Base-by-base conservation (phyloP, 2,329 filamentous ascomycete genomes). In the Arthrobotrys pseudoclavata region DNA sequence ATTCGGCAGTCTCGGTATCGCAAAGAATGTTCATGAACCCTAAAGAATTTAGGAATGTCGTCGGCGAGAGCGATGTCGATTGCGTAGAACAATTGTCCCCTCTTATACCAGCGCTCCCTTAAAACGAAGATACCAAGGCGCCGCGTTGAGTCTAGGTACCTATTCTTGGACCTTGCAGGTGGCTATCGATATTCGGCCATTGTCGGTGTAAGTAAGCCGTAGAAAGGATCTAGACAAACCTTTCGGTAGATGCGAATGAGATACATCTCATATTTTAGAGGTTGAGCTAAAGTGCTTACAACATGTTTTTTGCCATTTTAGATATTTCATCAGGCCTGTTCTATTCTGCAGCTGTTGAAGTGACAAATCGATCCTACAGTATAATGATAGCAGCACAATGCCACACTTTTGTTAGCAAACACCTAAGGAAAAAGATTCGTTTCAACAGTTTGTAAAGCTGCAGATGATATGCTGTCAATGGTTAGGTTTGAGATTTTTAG, bases 161-260 rank as follows among this genome's bases (percentile, higher is more conserved):
- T 72, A 66, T 66, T 72, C 60, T 64, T 71, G 60, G 47, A 42
- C 18, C 50, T 34, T 66, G 50, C 20, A 48, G 53, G 69, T 57
- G 69, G 69, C 69, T 72, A 64, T 34, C 7, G 60, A 62, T 0
- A 31, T 53, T 70, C 40, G 60, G 57, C 31, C 63, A 61, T 66
- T 40, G 15, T 55, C 48, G 26, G 64, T 69, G 22, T 50, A 37
- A 61, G 66, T 69, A 60, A 69, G 66, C 72, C 66, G 60, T 34
- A 63, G 64, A 76, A 76, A 70, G 72, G 72, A 70, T 62, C 66
- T 61, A 61, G 72, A 69, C 47, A 18, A 26, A 63, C 26, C 31
- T 48, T 71, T 71, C 67, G 74, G 74, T 77, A 77, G 74, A 77
- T 77, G 67, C 53, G 67, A 71, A 68, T 12, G 9, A 61, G 40